Percentiles rank a stretch among this genome's conserved stretches.
These are phyloP conservation scores for Cerioporus squamosus DNA, from an alignment of 1,284 basidiomycete genomes.

Conservation along the genomic window DNA sequence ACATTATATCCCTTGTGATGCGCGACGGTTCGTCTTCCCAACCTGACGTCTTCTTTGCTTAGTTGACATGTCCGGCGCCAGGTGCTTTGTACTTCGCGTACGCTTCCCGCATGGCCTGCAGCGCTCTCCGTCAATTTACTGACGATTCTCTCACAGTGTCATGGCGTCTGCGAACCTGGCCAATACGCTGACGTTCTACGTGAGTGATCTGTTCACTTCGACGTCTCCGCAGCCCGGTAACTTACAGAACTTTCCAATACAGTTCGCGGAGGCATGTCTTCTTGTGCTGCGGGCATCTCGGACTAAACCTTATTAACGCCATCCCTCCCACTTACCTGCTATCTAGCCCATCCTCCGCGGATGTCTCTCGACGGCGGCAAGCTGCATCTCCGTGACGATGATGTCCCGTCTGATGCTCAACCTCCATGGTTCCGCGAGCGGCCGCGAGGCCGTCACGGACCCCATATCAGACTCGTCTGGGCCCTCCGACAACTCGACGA, in stretches of 20 bases:
- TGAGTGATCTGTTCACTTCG: conserved; percentile 19
- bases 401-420: conserved; percentile 45
- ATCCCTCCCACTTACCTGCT: conserved; percentile 6
- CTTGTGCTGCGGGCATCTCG: conserved; percentile 10
- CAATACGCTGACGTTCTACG: conserved; percentile 39
- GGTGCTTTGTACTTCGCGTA: conserved; percentile 39
- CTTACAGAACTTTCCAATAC: not conserved
- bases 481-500: conserved; percentile 26
- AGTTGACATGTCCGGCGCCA: conserved; percentile 9
- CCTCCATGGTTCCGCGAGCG: conserved; percentile 29
- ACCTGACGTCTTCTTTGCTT: not conserved
- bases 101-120: conserved; percentile 8
- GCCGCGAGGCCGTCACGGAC: conserved; percentile 8
- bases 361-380: conserved; percentile 33
- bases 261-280: conserved; percentile 15
- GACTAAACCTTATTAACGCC: not conserved
- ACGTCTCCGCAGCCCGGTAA: not conserved
- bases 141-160: conserved; percentile 28
- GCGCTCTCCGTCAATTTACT: not conserved
- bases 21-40: conserved; percentile 30
- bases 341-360: conserved; percentile 34
- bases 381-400: conserved; percentile 41
- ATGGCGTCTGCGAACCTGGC: conserved; percentile 39
- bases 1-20: conserved; percentile 31
- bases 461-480: conserved; percentile 18